phyloP scores from a whole-genome alignment of 768 basidiomycete genomes.

The Leccinum imitatum region DNA sequence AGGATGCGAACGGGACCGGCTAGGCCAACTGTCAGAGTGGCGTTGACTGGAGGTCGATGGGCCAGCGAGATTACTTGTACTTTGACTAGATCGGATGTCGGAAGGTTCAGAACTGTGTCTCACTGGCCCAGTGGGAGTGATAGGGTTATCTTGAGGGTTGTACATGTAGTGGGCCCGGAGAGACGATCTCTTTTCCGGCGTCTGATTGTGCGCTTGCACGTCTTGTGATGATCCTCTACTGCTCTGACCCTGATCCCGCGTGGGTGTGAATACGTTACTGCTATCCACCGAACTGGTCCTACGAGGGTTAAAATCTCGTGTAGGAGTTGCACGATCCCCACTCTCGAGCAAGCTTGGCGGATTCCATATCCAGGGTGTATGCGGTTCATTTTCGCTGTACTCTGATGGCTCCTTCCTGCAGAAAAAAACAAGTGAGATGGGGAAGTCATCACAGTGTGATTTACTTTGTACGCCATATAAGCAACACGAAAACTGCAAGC shows the following conservation, averaged over 20 bases:
- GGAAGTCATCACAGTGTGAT: constrained; percentile 12
- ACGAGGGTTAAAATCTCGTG: constrained; percentile 28
- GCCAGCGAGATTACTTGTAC: constrained; percentile 9
- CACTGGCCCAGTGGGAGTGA: constrained; percentile 13
- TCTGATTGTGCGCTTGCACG: constrained; percentile 19
- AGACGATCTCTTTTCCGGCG: constrained; percentile 23
- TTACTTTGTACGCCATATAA: background rate
- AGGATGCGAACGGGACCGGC: constrained; percentile 26
- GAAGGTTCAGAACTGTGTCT: constrained; percentile 29
- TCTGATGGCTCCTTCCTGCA: constrained; percentile 31
- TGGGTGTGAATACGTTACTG: constrained; percentile 14
- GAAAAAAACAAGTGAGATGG: background rate
- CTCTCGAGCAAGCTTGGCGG: constrained; percentile 42
- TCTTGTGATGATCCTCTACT: constrained; percentile 18
- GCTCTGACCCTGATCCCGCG: constrained; percentile 24
- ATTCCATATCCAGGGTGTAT: constrained; percentile 79
- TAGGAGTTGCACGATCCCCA: constrained; percentile 29
- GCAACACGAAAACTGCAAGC: constrained; percentile 25
- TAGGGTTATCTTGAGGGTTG: constrained; percentile 15
- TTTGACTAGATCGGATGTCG: constrained; percentile 12
- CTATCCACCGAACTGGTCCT: constrained; percentile 24
- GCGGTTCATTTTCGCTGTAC: constrained; percentile 37
- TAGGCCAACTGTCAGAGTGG: constrained; percentile 18
- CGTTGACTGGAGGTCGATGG: constrained; percentile 22
- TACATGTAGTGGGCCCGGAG: constrained; percentile 21